A percentile compares a stretch with the other conserved stretches of the same genome.
phyloP scores from a whole-genome alignment of 2,329 filamentous ascomycete genomes.

The Exophiala lecanii-corni region DNA sequence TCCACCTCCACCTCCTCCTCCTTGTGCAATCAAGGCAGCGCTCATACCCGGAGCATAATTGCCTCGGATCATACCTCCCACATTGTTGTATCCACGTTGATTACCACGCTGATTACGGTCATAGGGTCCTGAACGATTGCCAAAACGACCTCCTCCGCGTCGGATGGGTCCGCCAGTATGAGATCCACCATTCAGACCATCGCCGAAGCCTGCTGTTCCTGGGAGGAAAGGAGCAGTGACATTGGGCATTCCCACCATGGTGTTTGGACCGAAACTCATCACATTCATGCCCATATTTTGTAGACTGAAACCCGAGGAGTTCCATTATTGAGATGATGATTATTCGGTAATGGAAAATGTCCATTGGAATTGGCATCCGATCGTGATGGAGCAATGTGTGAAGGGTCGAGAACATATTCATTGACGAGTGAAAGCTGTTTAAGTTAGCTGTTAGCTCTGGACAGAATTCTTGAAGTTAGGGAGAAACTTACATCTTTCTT shows the following conservation, averaged over 20 bases:
- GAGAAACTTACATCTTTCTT: constrained; percentile 69
- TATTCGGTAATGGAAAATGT: constrained; percentile 79
- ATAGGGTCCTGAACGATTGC: constrained; percentile 66
- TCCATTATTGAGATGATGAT: constrained; percentile 65
- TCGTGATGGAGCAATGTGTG: constrained; percentile 87
- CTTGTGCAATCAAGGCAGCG: constrained; percentile 37
- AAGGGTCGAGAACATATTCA: constrained; percentile 86
- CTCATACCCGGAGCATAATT: constrained; percentile 40
- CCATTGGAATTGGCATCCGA: constrained; percentile 94
- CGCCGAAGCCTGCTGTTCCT: constrained; percentile 38
- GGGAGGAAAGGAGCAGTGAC: constrained; percentile 34
- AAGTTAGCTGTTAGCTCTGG: constrained; percentile 5
- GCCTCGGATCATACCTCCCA: constrained; percentile 33
- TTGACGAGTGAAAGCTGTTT: constrained; percentile 81
- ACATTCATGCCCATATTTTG: constrained; percentile 54
- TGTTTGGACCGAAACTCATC: constrained; percentile 54
- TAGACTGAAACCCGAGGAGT: constrained; percentile 87
- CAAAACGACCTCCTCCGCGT: constrained; percentile 59
- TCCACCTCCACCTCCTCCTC: constrained; percentile 47
- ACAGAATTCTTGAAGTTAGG: background rate
- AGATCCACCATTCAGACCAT: constrained; percentile 41
- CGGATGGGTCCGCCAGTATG: constrained; percentile 64
- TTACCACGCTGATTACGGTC: constrained; percentile 44
- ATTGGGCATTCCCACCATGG: constrained; percentile 26
- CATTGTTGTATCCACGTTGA: constrained; percentile 31